Base-by-base conservation (phyloP, 129 eudicot species). In the Glebionis coronaria region DNA sequence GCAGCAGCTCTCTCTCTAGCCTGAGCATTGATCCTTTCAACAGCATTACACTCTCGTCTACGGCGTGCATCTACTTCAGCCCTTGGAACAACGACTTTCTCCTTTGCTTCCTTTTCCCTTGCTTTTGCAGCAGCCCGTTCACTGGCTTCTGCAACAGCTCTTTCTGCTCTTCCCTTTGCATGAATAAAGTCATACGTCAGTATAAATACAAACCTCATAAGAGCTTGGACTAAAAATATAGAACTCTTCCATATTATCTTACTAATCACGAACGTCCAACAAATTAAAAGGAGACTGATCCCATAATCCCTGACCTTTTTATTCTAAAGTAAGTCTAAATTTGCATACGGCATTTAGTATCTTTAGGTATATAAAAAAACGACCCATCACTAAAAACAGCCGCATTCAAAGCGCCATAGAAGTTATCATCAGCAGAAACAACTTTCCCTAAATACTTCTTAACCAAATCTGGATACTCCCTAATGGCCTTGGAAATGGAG, bases 311-410 rank as follows among this genome's bases (percentile, higher is more conserved):
- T n/a, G n/a, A n/a, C n/a, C n/a, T n/a, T n/a, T 94, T 94, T 65
- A 94, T 94, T 35, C 99, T 73, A 68, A 94, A 94, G 76, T 94
- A 94, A 13, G 99, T 94, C 14, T 93, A 89, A 23, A 94, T 94
- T 76, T 86, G 99, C 99, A 94, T 94, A 2, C 97, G 99, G 58
- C 97, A 94, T 77, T 80, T 87, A 9, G 85, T 80, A 44, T 80
- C 87, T 74, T 94, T 89, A 0, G 99, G 99, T 56, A 94, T 81
- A 64, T 94, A 94, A n/a, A 87, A 91, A 73, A 94, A 94, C 27
- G 99, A 94, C 25, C 99, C 99, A 69, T 94, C 99, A 78, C 99
- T 94, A 76, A 94, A 94, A 5, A 94, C 97, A 67, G 99, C 99
- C 1, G 99, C 77, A 72, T 94, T 94, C 73, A 94, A 78, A 73